Conservation (phyloP, 2,329 filamentous ascomycete species). For the Graphium sp. region DNA sequence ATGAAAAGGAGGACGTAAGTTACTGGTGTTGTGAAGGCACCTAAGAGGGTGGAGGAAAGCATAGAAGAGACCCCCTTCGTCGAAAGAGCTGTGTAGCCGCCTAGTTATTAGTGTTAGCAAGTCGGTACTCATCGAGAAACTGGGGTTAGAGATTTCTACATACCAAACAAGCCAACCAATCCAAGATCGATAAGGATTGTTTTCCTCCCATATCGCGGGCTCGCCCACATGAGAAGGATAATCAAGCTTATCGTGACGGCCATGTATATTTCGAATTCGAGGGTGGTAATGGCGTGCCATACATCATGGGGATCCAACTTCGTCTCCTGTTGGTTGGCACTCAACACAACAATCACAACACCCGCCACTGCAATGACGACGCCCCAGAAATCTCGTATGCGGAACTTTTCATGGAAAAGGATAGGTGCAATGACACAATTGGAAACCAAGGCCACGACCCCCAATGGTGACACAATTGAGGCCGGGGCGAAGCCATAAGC, state of each 20-base stretch:
- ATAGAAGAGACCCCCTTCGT: slow-evolving; percentile 95
- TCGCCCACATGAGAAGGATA: slow-evolving; percentile 61
- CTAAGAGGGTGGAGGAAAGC: slow-evolving; percentile 77
- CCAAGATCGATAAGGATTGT: slow-evolving; percentile 87
- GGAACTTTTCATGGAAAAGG: slow-evolving; percentile 82
- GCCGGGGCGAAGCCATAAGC: slow-evolving; percentile 96
- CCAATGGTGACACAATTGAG: slow-evolving; percentile 89
- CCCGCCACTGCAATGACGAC: slow-evolving; percentile 77
- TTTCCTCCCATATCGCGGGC: slow-evolving; percentile 65
- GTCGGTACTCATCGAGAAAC: not conserved
- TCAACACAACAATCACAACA: slow-evolving; percentile 83
- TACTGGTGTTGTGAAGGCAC: slow-evolving; percentile 78
- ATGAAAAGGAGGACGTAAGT: slow-evolving; percentile 75
- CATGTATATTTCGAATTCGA: slow-evolving; percentile 85
- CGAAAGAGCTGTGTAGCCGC: slow-evolving; percentile 88
- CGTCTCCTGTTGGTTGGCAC: slow-evolving; percentile 74
- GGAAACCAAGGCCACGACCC: slow-evolving; percentile 89
- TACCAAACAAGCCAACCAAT: slow-evolving; percentile 84
- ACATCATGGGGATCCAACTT: slow-evolving; percentile 85
- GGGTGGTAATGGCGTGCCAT: slow-evolving; percentile 71
- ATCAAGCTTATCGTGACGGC: slow-evolving; percentile 63
- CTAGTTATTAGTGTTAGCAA: slow-evolving; percentile 14
- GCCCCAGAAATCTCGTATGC: slow-evolving; percentile 69
- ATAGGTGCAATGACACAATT: slow-evolving; percentile 95
- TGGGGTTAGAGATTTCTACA: too few relatives aligned